phyloP scores from a whole-genome alignment of 441 rosid species.

The Rhodomyrtus psidioides region DNA sequence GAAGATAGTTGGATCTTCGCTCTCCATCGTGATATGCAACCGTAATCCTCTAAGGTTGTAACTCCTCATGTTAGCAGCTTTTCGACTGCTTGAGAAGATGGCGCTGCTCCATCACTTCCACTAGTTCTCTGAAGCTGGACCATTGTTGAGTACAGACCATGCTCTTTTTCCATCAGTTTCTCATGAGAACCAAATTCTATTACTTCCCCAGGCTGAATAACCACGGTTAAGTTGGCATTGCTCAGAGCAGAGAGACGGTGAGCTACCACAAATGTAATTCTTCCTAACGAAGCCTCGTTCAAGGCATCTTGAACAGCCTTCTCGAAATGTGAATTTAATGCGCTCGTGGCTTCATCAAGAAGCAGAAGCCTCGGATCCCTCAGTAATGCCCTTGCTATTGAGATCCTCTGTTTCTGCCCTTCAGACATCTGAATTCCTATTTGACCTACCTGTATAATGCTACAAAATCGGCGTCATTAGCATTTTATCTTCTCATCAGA shows the following conservation, averaged over 20 bases:
- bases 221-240: conserved; percentile 10
- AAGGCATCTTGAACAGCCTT: conserved; percentile 17
- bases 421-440: conserved; percentile 19
- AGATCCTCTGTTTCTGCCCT: conserved; percentile 25
- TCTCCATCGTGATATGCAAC: conserved; percentile 3
- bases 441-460: conserved; percentile 15
- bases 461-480: not conserved
- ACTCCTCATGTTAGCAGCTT: not conserved
- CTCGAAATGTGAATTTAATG: conserved; percentile 17
- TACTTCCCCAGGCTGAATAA: conserved; percentile 14
- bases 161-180: not conserved
- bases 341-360: conserved; percentile 21
- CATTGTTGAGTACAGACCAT: conserved; percentile 10
- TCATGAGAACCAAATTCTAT: conserved; percentile 16
- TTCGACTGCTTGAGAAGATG: too few relatives aligned
- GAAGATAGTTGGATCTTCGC: conserved; percentile 7
- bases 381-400: conserved; percentile 22
- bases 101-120: not conserved
- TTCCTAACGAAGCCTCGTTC: conserved; percentile 3
- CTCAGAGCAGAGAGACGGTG: conserved; percentile 19
- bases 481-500: not conserved
- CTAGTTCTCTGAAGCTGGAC: conserved; percentile 11
- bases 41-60: conserved; percentile 8
- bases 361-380: conserved; percentile 18
- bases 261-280: conserved; percentile 19